Evolutionary conservation across 768 basidiomycete species (phyloP).

Genomic region (Botryobasidium botryosum): DNA sequence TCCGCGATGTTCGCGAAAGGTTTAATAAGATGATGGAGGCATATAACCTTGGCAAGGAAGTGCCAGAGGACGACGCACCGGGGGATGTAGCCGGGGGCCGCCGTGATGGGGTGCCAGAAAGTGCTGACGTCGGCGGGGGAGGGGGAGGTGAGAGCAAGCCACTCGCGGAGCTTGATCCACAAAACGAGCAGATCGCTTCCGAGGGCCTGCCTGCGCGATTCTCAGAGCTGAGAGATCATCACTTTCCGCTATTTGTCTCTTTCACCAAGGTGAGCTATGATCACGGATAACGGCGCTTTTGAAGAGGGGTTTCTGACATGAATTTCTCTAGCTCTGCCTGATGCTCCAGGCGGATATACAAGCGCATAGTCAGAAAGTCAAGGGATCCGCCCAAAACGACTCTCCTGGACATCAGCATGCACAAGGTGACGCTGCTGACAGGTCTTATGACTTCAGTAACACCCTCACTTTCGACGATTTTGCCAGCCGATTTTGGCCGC

Average conservation of each 20-base stretch:
- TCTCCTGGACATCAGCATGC: neutral
- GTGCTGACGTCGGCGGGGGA: neutral
- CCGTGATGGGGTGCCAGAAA: slow-evolving; percentile 3
- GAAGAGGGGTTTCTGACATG: neutral
- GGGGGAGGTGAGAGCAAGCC: neutral
- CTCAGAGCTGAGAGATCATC: slow-evolving; percentile 4
- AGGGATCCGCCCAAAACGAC: neutral
- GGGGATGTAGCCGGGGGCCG: too few species aligned
- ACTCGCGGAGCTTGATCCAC: slow-evolving; percentile 20
- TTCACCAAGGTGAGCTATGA: slow-evolving; percentile 3
- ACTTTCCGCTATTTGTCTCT: slow-evolving; percentile 7
- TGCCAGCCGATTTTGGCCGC: slow-evolving; percentile 7
- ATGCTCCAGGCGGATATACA: slow-evolving; percentile 3
- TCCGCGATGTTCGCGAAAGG: slow-evolving; percentile 27
- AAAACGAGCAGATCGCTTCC: slow-evolving; percentile 25
- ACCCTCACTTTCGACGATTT: neutral
- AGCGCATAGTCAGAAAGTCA: neutral
- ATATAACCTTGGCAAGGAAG: too few species aligned
- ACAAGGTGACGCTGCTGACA: neutral
- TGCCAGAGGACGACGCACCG: too few species aligned
- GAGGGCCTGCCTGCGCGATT: slow-evolving; percentile 14
- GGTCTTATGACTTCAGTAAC: neutral
- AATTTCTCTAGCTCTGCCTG: slow-evolving; percentile 1
- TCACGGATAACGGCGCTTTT: neutral
- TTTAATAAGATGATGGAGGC: slow-evolving; percentile 37